Evolutionary conservation across 2,329 filamentous ascomycete species (phyloP), one percentile per base, ranked within the genome.

Genomic region (Berkeleyomyces basicola): DNA sequence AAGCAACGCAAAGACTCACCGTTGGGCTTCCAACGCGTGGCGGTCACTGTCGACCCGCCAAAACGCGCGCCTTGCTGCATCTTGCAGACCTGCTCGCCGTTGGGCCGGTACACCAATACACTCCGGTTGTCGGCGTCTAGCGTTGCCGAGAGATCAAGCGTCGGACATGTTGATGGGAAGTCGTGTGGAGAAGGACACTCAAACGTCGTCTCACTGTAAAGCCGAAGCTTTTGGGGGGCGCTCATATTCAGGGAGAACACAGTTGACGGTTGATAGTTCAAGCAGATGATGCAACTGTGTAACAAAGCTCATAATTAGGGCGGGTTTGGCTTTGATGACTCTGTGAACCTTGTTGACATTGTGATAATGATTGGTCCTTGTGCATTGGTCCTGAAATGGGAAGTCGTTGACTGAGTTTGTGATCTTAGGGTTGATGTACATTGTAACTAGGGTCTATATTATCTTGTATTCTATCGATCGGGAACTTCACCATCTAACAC

Each of bases 61-160:
- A 72, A 43, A 72, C 72, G 64, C 9, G 73, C 72, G 31, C 73
- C 70, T 65, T 79, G 77, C 64, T 76, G 77, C 51, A 75, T 78
- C 66, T 78, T 82, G 62, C 78, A 77, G 7, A 83, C 79, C 6
- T 76, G 68, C 67, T 96, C 89, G 1, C 86, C 86, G 65, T 87
- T 88, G 14, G 91, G 80, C 58, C 92, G 82, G 73, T 87, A 91
- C 51, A 96, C 83, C 67, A 86, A 79, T 16, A 96, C 76, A 59
- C 84, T 83, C 58, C 83, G 83, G 65, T 84, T 81, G 14, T 79
- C 78, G n/a, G 79, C 82, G 10, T 87, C 87, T 71, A 75, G 75
- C 10, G 90, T 78, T 4, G 86, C 85, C n/a, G 87, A 79, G 55
- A 97, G 78, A 73, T 96, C 89, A 76, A 95, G 88, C 7, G 85